Evolutionary conservation across 2,329 filamentous ascomycete genomes (phyloP).

Genomic region (Aureobasidium sp.): DNA sequence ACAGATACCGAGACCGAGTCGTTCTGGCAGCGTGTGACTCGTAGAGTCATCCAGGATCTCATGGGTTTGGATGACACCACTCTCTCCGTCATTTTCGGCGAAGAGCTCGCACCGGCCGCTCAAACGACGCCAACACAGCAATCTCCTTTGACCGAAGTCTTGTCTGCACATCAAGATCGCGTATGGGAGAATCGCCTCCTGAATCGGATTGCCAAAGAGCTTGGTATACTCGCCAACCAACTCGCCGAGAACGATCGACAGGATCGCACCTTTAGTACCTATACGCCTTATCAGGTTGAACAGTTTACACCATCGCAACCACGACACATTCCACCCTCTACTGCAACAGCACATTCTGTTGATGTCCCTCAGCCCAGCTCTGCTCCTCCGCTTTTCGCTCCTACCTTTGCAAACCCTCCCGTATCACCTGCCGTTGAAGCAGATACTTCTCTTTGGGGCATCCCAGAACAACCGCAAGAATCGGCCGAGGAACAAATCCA

Average conservation of each 20-base stretch:
- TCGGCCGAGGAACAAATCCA: constrained; percentile 23
- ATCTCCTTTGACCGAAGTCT: constrained; percentile 25
- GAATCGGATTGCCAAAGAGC: constrained; percentile 76
- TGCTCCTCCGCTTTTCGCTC: constrained; percentile 40
- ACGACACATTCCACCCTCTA: constrained; percentile 21
- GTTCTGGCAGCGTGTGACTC: constrained; percentile 73
- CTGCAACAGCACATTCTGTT: constrained; percentile 23
- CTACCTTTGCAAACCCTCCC: constrained; percentile 36
- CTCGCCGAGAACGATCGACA: constrained; percentile 73
- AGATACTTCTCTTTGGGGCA: constrained; percentile 58
- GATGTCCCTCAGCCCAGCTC: constrained; percentile 23
- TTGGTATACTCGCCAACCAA: constrained; percentile 76
- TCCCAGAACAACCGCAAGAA: constrained; percentile 52
- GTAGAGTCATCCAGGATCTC: constrained; percentile 78
- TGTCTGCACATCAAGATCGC: constrained; percentile 26
- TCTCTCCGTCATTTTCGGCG: constrained; percentile 80
- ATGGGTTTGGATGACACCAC: constrained; percentile 85
- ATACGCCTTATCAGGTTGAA: constrained; percentile 37
- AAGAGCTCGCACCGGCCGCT: constrained; percentile 52
- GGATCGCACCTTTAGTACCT: constrained; percentile 68
- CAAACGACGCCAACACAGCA: constrained; percentile 27
- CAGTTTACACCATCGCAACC: constrained; percentile 21
- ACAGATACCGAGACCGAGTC: constrained; percentile 51
- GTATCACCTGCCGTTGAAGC: constrained; percentile 26
- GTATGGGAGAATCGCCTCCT: constrained; percentile 72